These are phyloP conservation scores for Mucor piriformis DNA, from an alignment of 371 early-diverging fungal genomes.

Conservation along the genomic window DNA sequence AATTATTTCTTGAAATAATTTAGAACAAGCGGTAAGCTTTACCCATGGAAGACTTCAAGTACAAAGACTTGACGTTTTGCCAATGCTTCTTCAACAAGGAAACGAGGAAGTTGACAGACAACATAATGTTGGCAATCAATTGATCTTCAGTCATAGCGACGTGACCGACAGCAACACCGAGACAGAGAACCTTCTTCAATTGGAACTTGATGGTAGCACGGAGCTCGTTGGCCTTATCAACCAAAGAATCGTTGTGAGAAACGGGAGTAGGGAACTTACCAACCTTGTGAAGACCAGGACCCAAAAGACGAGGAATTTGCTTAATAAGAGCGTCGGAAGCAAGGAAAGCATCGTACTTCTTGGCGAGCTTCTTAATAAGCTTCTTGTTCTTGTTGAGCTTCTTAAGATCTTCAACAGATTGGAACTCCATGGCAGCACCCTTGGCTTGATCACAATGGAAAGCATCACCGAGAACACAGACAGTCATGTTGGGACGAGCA, in stretches of 20 bases:
- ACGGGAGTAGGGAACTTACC: slow-evolving; percentile 99
- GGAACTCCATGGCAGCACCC: slow-evolving; percentile 89
- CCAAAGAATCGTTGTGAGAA: slow-evolving; percentile 89
- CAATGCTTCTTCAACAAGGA: slow-evolving; percentile 99
- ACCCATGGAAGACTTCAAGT: slow-evolving; percentile 98
- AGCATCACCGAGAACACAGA: slow-evolving; percentile 97
- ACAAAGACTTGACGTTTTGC: slow-evolving; percentile 99
- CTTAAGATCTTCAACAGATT: slow-evolving; percentile 97
- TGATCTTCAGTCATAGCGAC: slow-evolving; percentile 95
- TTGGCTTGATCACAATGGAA: slow-evolving; percentile 95
- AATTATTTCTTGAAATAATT: slow-evolving; percentile 5
- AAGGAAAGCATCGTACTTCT: slow-evolving; percentile 95
- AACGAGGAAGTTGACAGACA: slow-evolving; percentile 97
- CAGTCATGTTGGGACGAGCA: slow-evolving; percentile 94
- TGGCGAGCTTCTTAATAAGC: slow-evolving; percentile 97
- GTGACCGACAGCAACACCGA: slow-evolving; percentile 98
- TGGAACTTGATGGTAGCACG: slow-evolving; percentile 99
- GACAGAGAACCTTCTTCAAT: slow-evolving; percentile 98
- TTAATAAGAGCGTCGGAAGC: slow-evolving; percentile 98
- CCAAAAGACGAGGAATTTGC: slow-evolving; percentile 97
- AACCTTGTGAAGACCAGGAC: slow-evolving; percentile 96
- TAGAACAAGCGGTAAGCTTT: slow-evolving; percentile 87
- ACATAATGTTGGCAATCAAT: slow-evolving; percentile 96
- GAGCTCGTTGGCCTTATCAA: slow-evolving; percentile 92
- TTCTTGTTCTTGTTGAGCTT: slow-evolving; percentile 99